Base-by-base conservation (phyloP, 306 rosid species). In the Hylodesmum podocarpum region DNA sequence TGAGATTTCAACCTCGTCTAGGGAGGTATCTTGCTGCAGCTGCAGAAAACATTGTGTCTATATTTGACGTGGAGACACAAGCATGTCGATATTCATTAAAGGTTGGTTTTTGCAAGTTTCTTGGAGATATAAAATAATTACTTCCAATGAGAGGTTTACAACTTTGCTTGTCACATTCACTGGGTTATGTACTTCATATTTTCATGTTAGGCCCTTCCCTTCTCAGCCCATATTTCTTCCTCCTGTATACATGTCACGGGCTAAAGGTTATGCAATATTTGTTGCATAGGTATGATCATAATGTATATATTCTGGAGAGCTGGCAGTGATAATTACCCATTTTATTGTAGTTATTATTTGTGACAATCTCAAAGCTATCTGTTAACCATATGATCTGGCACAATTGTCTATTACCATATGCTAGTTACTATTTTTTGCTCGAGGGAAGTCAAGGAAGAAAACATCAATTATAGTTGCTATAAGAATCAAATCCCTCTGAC, bases 1-100 rank as follows among this genome's bases (percentile, higher is more conserved):
- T 95, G 86, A 92, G 99, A 91, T 95, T 95, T 76, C 99, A 95
- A 84, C 97, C 99, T 76, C 92, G 89, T 57, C 74, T 84, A 33
- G 99, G 99, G 83, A 81, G 94, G 63, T 92, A 81, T 76, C 91
- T 95, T 10, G 98, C 97, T 55, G 97, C 99, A 47, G 92, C 91
- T 25, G 96, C 96, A 5, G 99, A 95, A 53, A 95, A 90, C 29
- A 83, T 91, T 28, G 98, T 95, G 63, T 91, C 99, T 58, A 89
- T 95, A 85, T 89, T 91, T 58, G 99, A 95, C 58, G 96, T 88
- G 39, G 99, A 95, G 88, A 86, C 99, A 6, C 89, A 87, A 80
- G 75, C 69, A 1, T 89, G 91, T 61, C 90, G 89, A 39, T 88
- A 89, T 86, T 87, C 99, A 24, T 86, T 95, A 61, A 85, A 89